phyloP scores from a whole-genome alignment of 2,329 filamentous ascomycete genomes.

The Hymenoscyphus albidus region DNA sequence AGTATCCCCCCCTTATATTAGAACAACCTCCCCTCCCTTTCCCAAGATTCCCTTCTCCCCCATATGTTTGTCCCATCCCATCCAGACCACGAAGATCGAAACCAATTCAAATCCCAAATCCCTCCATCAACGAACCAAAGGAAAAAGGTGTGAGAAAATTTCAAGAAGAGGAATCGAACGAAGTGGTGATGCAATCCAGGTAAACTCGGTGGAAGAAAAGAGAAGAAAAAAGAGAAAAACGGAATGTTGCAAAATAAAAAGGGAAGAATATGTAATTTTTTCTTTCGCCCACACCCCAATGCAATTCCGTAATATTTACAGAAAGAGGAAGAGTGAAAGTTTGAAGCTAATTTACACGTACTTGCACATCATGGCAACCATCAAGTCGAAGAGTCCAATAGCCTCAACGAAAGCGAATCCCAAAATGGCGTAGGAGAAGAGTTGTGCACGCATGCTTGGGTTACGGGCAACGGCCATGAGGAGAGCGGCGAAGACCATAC shows the following conservation, averaged over 20 bases:
- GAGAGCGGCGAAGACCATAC: conserved; percentile 88
- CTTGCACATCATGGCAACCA: conserved; percentile 93
- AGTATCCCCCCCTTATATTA: not conserved
- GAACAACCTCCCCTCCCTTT: not conserved
- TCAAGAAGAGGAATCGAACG: not conserved
- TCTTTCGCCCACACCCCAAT: not conserved
- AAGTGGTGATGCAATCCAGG: not conserved
- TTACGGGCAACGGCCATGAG: conserved; percentile 89
- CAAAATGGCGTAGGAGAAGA: conserved; percentile 94
- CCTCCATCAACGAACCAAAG: not conserved
- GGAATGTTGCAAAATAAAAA: no score
- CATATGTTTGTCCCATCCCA: not conserved
- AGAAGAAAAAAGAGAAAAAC: not conserved
- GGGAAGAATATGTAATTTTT: no score
- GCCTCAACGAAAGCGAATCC: conserved; percentile 94
- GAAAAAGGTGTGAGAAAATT: not conserved
- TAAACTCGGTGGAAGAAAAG: not conserved
- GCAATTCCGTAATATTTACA: not conserved
- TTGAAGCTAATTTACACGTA: conserved; percentile 49
- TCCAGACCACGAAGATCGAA: not conserved
- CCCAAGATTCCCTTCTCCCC: not conserved
- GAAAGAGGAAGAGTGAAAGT: not conserved
- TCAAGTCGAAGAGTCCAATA: conserved; percentile 84
- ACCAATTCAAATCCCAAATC: not conserved
- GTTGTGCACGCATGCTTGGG: conserved; percentile 89